Evolutionary conservation across 805 yeast species (phyloP).

Genomic region (Lachancea sp.): DNA sequence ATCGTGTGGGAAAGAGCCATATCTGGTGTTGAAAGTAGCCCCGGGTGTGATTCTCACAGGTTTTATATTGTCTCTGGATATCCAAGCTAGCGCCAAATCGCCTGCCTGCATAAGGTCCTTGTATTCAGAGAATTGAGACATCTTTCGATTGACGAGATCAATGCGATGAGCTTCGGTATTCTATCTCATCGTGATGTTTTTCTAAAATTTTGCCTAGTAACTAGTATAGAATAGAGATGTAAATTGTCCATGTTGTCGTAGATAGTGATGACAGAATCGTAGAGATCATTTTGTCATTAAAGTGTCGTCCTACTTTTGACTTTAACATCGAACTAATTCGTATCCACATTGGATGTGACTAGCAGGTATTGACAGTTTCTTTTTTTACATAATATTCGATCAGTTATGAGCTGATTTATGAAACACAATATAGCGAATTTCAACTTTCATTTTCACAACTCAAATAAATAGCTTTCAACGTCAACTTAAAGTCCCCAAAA

Average conservation of each 20-base stretch:
- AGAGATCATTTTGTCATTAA: neutral
- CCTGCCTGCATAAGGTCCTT: constrained; percentile 74
- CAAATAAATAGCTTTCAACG: too few relatives aligned
- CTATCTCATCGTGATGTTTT: neutral
- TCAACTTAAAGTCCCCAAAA: too few relatives aligned
- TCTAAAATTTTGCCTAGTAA: constrained; percentile 2
- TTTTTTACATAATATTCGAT: too few relatives aligned
- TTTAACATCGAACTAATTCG: too few relatives aligned
- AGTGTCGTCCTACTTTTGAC: neutral
- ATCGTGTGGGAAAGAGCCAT: constrained; percentile 82
- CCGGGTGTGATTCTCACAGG: constrained; percentile 60
- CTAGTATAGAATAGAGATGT: too few relatives aligned
- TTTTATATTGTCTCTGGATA: constrained; percentile 72
- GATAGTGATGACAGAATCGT: too few relatives aligned
- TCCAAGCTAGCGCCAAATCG: constrained; percentile 80
- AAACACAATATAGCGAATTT: too few relatives aligned
- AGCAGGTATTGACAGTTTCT: too few relatives aligned
- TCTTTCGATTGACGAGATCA: neutral
- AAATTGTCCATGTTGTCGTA: too few relatives aligned
- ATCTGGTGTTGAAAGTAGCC: constrained; percentile 70
- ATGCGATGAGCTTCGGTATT: constrained; percentile 4
- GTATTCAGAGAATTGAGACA: constrained; percentile 43
- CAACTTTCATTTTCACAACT: too few relatives aligned
- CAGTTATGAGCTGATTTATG: too few relatives aligned
- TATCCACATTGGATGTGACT: too few relatives aligned